Evolutionary conservation across 2,329 filamentous ascomycete genomes (phyloP), one percentile per base, ranked within the genome.

Genomic region (Ophiostoma quercus): DNA sequence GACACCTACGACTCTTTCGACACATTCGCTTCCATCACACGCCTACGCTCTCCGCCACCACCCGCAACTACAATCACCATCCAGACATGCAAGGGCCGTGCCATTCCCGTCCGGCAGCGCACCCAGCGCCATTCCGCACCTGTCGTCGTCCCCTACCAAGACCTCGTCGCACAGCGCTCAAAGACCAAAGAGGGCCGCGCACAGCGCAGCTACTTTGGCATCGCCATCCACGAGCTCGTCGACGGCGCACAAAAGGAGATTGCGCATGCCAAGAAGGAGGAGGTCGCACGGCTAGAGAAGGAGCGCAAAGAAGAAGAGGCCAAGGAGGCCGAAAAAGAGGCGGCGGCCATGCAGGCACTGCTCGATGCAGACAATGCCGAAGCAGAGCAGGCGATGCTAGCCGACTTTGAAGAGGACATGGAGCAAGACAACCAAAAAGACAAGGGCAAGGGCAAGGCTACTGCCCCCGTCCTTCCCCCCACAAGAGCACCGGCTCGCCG

Each of bases 211-310:
- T 98, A 94, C 79, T 99, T 97, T 77, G 95, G 95, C 11, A 90
- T 99, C 73, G 90, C 97, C 66, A 95, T 99, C 43, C 93, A 97
- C 78, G 84, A 88, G 69, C 81, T 99, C 54, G 85, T 98, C 70
- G 89, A 91, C 70, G 85, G 90, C 19, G 90, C 90, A 2, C 82
- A 86, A 68, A 84, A 85, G 25, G 87, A 92, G 72, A 79, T 85
- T 11, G 80, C 82, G 0, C 47, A 14, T 51, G 78, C 66, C 70
- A 83, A 80, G 72, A 84, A 80, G 71, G 76, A 79, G 0, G 84
- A 81, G 71, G 19, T 8, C 16, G 43, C 16, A 16, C 43, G 43
- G 43, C 43, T 47, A 8, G 81, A 79, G 72, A 54, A 68, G 54
- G 11, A 32, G n/a, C 32, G 62, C 62, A 37, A 80, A 72, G 84